Percentiles rank a stretch among this genome's conserved stretches.
Conservation (phyloP, 768 basidiomycete genomes). For the Phaffia australis region DNA sequence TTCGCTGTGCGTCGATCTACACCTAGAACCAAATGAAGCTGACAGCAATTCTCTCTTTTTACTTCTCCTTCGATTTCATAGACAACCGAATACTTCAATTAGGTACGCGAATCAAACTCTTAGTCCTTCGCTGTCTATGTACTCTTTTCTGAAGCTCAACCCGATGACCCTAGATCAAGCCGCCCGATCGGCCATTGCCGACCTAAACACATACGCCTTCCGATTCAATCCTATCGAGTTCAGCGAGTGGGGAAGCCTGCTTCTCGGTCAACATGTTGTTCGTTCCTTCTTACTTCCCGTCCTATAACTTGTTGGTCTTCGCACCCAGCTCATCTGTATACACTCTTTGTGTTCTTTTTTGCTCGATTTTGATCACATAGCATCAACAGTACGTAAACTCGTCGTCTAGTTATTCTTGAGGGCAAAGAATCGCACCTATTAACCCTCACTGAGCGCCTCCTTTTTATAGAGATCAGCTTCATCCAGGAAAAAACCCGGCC, state of each 20-base stretch:
- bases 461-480: slow-evolving; percentile 17
- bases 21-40: not conserved
- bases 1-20: not conserved
- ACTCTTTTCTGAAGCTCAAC: no score
- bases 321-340: not conserved
- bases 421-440: not conserved
- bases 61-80: not conserved
- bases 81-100: slow-evolving; percentile 20
- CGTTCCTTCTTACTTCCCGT: not conserved
- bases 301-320: no score
- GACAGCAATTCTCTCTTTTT: not conserved
- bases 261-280: slow-evolving; percentile 23
- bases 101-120: no score
- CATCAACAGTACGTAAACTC: not conserved
- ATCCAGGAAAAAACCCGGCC: slow-evolving; percentile 17
- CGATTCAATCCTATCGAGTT: slow-evolving; percentile 18
- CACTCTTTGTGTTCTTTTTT: not conserved
- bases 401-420: not conserved
- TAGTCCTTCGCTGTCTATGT: no score
- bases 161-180: slow-evolving; percentile 25
- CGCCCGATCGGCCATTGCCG: slow-evolving; percentile 14
- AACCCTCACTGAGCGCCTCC: not conserved
- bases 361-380: not conserved
- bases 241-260: slow-evolving; percentile 22
- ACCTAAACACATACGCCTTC: not conserved